phyloP scores from a whole-genome alignment of 192 early-diverging fungal genomes.

The Entomortierella lignicola region DNA sequence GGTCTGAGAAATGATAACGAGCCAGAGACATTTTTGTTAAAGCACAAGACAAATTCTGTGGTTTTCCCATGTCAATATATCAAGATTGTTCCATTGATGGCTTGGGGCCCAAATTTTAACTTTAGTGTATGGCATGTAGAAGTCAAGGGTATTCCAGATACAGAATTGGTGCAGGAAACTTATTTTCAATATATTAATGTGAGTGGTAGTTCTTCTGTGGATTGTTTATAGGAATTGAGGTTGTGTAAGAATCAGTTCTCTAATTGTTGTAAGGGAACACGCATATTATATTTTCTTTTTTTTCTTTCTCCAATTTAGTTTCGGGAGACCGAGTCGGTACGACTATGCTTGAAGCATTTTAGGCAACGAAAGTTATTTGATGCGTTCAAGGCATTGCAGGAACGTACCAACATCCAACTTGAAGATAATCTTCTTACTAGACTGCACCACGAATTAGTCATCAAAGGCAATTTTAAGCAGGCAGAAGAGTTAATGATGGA shows the following conservation, averaged over 20 bases:
- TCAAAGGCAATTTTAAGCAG: conserved; percentile 76
- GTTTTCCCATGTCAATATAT: conserved; percentile 94
- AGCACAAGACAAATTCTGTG: conserved; percentile 76
- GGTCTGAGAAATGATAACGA: conserved; percentile 78
- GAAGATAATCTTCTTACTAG: conserved; percentile 87
- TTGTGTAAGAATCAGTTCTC: too few relatives aligned
- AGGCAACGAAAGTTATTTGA: conserved; percentile 81
- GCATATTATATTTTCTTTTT: not conserved
- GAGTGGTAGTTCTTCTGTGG: conserved; percentile 25
- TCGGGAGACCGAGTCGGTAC: conserved; percentile 82
- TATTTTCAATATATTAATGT: conserved; percentile 75
- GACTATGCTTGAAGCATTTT: conserved; percentile 92
- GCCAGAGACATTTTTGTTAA: conserved; percentile 88
- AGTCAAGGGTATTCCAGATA: conserved; percentile 80
- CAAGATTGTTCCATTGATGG: conserved; percentile 91
- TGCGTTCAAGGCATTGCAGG: conserved; percentile 77
- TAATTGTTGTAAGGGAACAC: too few relatives aligned
- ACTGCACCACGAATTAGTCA: conserved; percentile 74
- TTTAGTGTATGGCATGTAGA: conserved; percentile 97
- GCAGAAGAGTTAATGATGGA: conserved; percentile 78
- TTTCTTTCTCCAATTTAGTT: too few relatives aligned
- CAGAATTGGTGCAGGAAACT: conserved; percentile 73
- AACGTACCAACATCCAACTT: conserved; percentile 68
- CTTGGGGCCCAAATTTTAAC: conserved; percentile 94
- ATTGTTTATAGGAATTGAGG: too few relatives aligned